A percentile compares a stretch with the other conserved stretches of the same genome.
Evolutionary conservation across 2,329 filamentous ascomycete species (phyloP).

Genomic region (Scedosporium minutisporum): DNA sequence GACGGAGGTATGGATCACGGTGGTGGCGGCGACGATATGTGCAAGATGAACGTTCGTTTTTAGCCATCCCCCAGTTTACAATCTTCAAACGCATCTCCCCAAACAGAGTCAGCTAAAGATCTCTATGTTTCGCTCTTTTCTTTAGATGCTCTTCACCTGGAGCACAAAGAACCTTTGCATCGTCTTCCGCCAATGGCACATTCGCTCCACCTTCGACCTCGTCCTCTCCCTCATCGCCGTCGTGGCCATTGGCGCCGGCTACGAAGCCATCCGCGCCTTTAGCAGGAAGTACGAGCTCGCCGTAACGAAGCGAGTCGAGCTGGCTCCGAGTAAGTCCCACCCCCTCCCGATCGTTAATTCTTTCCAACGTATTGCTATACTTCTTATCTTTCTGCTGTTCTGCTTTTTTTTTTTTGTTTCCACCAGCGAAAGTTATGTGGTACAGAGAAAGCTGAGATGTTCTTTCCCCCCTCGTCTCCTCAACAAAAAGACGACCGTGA

Average conservation of each 20-base stretch:
- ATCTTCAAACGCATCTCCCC: neutral
- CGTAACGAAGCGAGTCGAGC: conserved; percentile 36
- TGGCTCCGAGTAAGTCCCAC: conserved; percentile 42
- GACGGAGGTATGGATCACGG: conserved; percentile 45
- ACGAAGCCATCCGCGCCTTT: conserved; percentile 75
- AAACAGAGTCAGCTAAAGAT: no score
- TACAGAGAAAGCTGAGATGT: neutral
- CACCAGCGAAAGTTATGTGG: neutral
- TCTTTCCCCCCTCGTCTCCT: neutral
- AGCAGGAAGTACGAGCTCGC: conserved; percentile 67
- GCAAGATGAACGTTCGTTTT: conserved; percentile 75
- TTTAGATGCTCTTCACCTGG: conserved; percentile 97
- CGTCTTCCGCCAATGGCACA: conserved; percentile 84
- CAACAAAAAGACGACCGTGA: conserved; percentile 8
- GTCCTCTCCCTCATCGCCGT: conserved; percentile 75
- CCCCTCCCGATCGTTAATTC: neutral
- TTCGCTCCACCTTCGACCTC: conserved; percentile 65
- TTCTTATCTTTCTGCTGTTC: neutral
- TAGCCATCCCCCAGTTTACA: neutral
- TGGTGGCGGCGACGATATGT: conserved; percentile 55
- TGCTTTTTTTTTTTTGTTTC: conserved; percentile 1
- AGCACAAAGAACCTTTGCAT: conserved; percentile 89
- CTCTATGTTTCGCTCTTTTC: neutral
- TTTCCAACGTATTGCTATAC: neutral
- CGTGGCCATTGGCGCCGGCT: conserved; percentile 76